Evolutionary conservation across 257 asterid genomes (phyloP), one percentile per base, ranked within the genome.

Genomic region (Rubia yunnanensis): DNA sequence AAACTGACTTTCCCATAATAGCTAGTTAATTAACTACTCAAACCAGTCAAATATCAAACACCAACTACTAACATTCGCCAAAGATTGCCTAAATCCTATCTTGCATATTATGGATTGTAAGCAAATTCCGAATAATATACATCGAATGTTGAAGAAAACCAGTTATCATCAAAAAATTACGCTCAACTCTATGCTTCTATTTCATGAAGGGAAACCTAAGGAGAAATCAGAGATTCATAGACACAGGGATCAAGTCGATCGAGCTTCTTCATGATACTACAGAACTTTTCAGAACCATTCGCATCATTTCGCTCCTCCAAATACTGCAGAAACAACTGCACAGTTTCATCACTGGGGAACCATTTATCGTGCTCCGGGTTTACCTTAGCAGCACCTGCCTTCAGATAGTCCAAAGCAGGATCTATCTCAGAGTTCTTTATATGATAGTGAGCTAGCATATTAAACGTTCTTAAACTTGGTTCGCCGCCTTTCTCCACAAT

Each of bases 401-500:
- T 88, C 80, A 91, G 67, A 78, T 91, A 80, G 67, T 84, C 71
- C 70, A 91, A 63, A 69, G 90, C 95, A 66, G 61, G 64, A 75
- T 84, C 96, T 11, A 86, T 76, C 64, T 83, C 74, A 35, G 55
- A 17, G 15, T 69, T 86, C 71, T 76, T 82, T 14, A 86, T 44
- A 75, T 79, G 78, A 49, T 84, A 65, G 68, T 53, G 60, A 23
- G 80, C 63, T 61, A 88, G 76, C 66, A 75, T 72, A 56, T 79
- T 65, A 17, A 80, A 69, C 13, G 94, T 74, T 80, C 62, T 80
- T 35, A 86, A 70, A 76, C 77, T 86, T 68, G 87, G 83, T 4
- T 53, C 65, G 5, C 15, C 32, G 38, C 74, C 83, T 67, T 72
- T 77, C 7, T 68, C 56, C 31, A 26, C 68, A 69, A 77, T 41